Conservation (phyloP, 129 eudicot species). For the Apium graveolens region DNA sequence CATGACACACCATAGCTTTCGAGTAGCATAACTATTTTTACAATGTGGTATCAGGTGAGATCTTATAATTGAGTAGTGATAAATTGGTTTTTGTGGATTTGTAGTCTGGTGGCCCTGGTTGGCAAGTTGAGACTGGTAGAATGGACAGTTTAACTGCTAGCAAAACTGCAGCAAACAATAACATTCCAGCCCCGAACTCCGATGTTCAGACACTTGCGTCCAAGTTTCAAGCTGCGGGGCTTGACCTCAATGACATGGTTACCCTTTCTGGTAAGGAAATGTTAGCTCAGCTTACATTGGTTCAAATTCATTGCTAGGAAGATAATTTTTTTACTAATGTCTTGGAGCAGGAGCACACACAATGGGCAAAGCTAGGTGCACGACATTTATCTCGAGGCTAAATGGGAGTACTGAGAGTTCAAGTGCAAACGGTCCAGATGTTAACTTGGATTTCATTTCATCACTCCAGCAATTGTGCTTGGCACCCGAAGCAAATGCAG, state of each 20-base stretch:
- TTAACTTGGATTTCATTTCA: conserved; percentile 33
- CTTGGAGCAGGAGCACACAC: conserved; percentile 58
- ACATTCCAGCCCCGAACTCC: conserved; percentile 48
- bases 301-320: not conserved
- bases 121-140: conserved; percentile 62
- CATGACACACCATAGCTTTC: not conserved
- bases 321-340: not conserved
- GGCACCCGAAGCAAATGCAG: conserved; percentile 17
- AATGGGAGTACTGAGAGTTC: conserved; percentile 20
- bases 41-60: not conserved
- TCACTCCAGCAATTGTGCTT: conserved; percentile 51
- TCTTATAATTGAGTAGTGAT: not conserved
- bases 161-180: conserved; percentile 46
- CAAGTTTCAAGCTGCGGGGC: conserved; percentile 49
- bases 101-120: conserved; percentile 53
- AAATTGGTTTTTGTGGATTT: not conserved
- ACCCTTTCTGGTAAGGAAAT: conserved; percentile 49
- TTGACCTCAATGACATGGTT: conserved; percentile 49
- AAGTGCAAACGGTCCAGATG: conserved; percentile 20
- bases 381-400: conserved; percentile 42
- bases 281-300: not conserved
- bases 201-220: conserved; percentile 31
- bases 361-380: conserved; percentile 65
- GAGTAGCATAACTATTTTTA: not conserved
- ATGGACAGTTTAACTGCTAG: conserved; percentile 54